phyloP scores from a whole-genome alignment of 495 filamentous ascomycete species.

The Aspergillus sclerotiicarbonarius region DNA sequence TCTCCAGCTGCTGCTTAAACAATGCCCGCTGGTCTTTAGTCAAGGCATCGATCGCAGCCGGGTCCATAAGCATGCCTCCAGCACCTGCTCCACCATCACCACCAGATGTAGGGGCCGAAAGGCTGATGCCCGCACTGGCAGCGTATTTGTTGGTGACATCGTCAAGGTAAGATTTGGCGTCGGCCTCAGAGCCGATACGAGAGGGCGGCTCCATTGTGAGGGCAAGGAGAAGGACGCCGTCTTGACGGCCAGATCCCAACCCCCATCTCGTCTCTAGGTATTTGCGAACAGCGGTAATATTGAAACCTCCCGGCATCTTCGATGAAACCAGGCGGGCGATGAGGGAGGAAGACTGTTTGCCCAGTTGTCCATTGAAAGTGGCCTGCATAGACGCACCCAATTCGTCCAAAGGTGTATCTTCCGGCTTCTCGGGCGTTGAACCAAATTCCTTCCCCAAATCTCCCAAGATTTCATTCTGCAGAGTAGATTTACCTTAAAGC shows the following conservation, averaged over 20 bases:
- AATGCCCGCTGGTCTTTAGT: constrained; percentile 92
- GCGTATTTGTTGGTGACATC: constrained; percentile 89
- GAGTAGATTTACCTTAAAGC: constrained; percentile 84
- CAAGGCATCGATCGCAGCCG: constrained; percentile 91
- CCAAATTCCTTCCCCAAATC: constrained; percentile 98
- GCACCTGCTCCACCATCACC: constrained; percentile 69
- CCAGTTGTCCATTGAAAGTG: constrained; percentile 96
- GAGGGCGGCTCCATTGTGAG: constrained; percentile 89
- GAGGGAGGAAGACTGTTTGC: constrained; percentile 92
- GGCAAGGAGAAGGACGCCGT: constrained; percentile 83
- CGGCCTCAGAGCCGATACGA: constrained; percentile 82
- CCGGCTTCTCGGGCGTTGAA: constrained; percentile 95
- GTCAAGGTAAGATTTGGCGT: constrained; percentile 90
- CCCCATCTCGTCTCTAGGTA: constrained; percentile 95
- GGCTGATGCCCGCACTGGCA: constrained; percentile 73
- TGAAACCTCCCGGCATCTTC: constrained; percentile 99
- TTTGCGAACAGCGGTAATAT: constrained; percentile 91
- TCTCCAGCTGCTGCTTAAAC: constrained; percentile 96
- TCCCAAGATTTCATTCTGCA: constrained; percentile 93
- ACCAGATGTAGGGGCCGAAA: constrained; percentile 72
- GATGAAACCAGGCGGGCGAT: constrained; percentile 93
- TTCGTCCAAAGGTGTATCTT: constrained; percentile 95
- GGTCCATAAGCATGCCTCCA: constrained; percentile 97
- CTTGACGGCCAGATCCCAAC: constrained; percentile 81
- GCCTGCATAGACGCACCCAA: constrained; percentile 93